phyloP scores from a whole-genome alignment of 352 stramenopile species.

The Pythium folliculosum region DNA sequence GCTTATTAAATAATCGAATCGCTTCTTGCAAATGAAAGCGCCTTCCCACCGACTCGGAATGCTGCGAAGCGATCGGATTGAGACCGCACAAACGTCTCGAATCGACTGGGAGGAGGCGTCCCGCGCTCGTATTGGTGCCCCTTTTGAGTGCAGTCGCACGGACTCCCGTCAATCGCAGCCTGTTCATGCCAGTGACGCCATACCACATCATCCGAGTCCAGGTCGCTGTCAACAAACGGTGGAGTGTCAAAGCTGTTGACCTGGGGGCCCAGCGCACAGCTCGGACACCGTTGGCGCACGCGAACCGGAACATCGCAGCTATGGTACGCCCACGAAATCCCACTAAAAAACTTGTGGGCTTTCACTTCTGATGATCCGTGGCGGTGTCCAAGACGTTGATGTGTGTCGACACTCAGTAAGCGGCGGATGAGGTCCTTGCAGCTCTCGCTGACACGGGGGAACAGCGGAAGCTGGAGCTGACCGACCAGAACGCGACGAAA shows the following conservation, averaged over 20 bases:
- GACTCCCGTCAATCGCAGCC: too few relatives aligned
- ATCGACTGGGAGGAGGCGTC: neutral
- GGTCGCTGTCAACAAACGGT: neutral
- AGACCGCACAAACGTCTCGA: neutral
- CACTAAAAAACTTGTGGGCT: conserved; percentile 35
- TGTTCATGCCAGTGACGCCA: neutral
- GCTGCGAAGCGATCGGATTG: conserved; percentile 4
- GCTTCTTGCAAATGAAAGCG: neutral
- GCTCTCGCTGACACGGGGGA: conserved; percentile 22
- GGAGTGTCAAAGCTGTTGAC: neutral
- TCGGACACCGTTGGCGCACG: neutral
- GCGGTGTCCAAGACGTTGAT: conserved; percentile 31
- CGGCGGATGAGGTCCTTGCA: conserved; percentile 36
- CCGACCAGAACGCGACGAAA: conserved; percentile 57
- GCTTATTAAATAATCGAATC: neutral
- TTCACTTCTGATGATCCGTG: conserved; percentile 37
- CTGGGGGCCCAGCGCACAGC: neutral
- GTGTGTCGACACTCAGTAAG: conserved; percentile 27
- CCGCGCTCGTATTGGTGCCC: neutral
- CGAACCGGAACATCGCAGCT: conserved; percentile 14
- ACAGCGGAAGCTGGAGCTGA: conserved; percentile 40
- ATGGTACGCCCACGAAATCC: conserved; percentile 32
- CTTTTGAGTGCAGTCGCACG: neutral
- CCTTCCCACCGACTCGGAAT: neutral
- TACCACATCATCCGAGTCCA: neutral